Base-by-base conservation (phyloP, 73 alveolate species). In the Strombidium stylifer region DNA sequence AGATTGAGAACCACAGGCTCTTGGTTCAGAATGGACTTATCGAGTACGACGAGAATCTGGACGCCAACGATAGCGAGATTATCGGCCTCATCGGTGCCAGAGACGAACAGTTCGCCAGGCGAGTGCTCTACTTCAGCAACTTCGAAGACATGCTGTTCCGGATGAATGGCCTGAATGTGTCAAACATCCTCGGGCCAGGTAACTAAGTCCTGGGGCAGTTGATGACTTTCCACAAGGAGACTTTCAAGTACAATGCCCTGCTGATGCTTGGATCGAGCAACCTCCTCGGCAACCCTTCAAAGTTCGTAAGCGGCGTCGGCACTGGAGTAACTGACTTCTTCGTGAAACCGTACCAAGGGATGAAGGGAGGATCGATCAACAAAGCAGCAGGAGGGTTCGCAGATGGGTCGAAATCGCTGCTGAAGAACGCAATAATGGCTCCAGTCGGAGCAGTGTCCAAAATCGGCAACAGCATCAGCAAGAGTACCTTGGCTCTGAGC, bases 241-340 rank as follows among this genome's bases (percentile, higher is more conserved):
- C 75, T 55, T 50, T 91, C 25, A 52, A 64, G 34, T 46, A 75
- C 57, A 46, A 86, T 19, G 44, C 85, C 14, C 23, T 87, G 8
- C 47, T 62, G 35, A 20, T 91, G 19, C n/a, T 91, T 10, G 98
- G 96, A 0, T 80, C 95, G 1, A 73, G 85, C 27, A 94, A 93
- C 31, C 69, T 96, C 11, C 68, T 96, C 23, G 99, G 99, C 20
- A 93, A 89, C 53, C 99, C 99, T 6, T 85, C 91, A 36, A 91
- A 91, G 44, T 72, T 96, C 37, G 83, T 89, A 8, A 93, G 91
- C 50, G 82, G 91, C 0, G 28, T 96, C 14, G 98, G 98, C 6
- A 91, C 97, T 12, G 99, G 99, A 19, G 91, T 93, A 5, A 53
- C 83, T 53, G 99, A 96, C 67, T 92, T 96, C 59, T 82, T 93